Base-by-base conservation (phyloP, 768 basidiomycete genomes). In the Kwoniella dendrophila region DNA sequence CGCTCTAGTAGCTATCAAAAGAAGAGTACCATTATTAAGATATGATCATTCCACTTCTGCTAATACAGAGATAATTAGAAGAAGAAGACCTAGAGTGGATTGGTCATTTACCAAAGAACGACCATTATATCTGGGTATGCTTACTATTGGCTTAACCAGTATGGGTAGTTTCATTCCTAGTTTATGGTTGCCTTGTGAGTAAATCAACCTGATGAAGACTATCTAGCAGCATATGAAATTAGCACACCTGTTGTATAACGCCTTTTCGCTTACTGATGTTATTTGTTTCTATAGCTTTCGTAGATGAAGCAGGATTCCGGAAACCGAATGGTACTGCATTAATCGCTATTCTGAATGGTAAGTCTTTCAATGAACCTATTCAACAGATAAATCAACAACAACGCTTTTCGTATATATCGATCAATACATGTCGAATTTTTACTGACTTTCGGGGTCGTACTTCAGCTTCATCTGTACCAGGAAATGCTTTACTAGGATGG, bases 291-390 rank as follows among this genome's bases (percentile, higher is more conserved):
- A 12, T 36, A 74, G 73, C 71, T 2, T 78, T 65, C 49, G 74
- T 73, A 1, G 55, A 68, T 11, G 71, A 75, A n/a, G 34, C 74
- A 11, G 63, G 66, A 2, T 12, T 72, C 18, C 51, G 52, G 3
- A 59, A 64, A 26, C 76, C 74, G 0, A 64, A 65, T 40, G 76
- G 76, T 6, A 69, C 70, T 1, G 64, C 52, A 11, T 48, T 78
- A 4, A 68, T 78, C 47, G 64, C 76, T 11, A 64, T 78, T n/a
- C 69, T 78, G 68, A 75, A 78, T 47, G 72, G 72, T 63, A 22
- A 50, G 56, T 33, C 10, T 18, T n/a, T 26, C 10, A 22, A 0
- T 11, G 16, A n/a, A 32, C 54, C 0, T 16, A 33, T 14, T 22
- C n/a, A 36, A 33, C 34, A n/a, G n/a, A n/a, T n/a, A n/a, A n/a